Conservation (phyloP, 2,329 filamentous ascomycete species). For the Penicillium aurantiogriseum region DNA sequence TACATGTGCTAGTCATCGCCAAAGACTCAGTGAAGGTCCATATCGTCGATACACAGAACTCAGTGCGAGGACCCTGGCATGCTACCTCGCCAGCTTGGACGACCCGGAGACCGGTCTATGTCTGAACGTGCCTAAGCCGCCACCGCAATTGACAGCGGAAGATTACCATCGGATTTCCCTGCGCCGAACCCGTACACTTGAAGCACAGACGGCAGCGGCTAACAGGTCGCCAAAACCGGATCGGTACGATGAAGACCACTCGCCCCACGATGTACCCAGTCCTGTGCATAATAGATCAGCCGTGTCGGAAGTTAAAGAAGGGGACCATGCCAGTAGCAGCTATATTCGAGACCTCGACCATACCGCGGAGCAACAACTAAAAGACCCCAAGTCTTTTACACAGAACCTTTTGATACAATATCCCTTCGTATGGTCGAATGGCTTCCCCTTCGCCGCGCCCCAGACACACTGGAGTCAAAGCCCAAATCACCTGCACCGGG, state of each 20-base stretch:
- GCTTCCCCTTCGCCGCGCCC: slow-evolving; percentile 42
- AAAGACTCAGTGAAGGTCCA: slow-evolving; percentile 65
- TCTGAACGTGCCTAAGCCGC: slow-evolving; percentile 41
- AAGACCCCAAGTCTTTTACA: slow-evolving; percentile 61
- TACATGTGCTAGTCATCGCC: slow-evolving; percentile 78
- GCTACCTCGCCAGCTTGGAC: slow-evolving; percentile 76
- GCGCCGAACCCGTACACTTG: slow-evolving; percentile 34
- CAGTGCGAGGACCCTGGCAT: slow-evolving; percentile 76
- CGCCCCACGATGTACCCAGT: background rate
- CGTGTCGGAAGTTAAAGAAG: background rate
- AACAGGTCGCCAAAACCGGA: background rate
- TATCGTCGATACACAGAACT: slow-evolving; percentile 76
- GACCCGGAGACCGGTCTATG: slow-evolving; percentile 72
- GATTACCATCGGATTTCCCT: slow-evolving; percentile 30
- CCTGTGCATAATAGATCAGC: background rate
- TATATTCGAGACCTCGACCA: slow-evolving; percentile 23
- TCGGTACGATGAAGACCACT: background rate
- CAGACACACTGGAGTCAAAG: slow-evolving; percentile 20
- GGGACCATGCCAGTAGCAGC: slow-evolving; percentile 6
- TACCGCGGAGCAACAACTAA: slow-evolving; percentile 35
- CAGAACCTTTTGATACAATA: slow-evolving; percentile 55
- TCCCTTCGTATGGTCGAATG: slow-evolving; percentile 48
- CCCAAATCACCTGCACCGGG: background rate
- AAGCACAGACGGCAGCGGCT: slow-evolving; percentile 15
- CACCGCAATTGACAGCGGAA: slow-evolving; percentile 27